phyloP scores from a whole-genome alignment of 2,329 filamentous ascomycete genomes.

The Sarocladium brachiariae region DNA sequence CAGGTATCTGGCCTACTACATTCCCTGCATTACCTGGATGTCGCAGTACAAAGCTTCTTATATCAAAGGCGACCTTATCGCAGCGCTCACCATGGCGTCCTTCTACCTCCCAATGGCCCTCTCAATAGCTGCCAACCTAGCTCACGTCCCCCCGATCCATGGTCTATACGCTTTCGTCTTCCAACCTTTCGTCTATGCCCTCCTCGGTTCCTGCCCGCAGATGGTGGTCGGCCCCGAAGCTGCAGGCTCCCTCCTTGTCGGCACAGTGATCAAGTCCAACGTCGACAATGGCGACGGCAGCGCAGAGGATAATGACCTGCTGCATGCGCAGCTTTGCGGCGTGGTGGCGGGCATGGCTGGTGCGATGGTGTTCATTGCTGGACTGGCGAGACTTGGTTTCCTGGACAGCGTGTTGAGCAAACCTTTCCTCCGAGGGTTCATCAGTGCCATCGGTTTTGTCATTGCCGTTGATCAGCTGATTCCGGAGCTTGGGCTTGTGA shows the following conservation, averaged over 20 bases:
- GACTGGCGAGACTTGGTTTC: constrained; percentile 80
- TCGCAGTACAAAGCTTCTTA: constrained; percentile 77
- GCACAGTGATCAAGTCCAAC: constrained; percentile 73
- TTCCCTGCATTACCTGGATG: constrained; percentile 88
- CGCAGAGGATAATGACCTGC: constrained; percentile 55
- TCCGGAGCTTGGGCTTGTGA: constrained; percentile 74
- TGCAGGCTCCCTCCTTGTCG: constrained; percentile 83
- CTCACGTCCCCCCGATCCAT: constrained; percentile 87
- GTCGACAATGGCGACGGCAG: constrained; percentile 60
- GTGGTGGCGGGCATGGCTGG: constrained; percentile 84
- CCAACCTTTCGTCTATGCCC: constrained; percentile 82
- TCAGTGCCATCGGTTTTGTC: constrained; percentile 93
- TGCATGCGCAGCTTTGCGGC: constrained; percentile 79
- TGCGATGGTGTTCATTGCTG: constrained; percentile 80
- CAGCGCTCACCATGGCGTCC: constrained; percentile 92
- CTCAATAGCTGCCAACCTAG: constrained; percentile 86
- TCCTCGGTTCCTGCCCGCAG: constrained; percentile 84
- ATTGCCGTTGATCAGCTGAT: constrained; percentile 94
- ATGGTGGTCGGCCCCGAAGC: constrained; percentile 95
- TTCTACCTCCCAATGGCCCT: constrained; percentile 98
- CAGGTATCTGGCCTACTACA: constrained; percentile 87
- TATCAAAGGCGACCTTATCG: constrained; percentile 77
- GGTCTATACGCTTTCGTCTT: constrained; percentile 93
- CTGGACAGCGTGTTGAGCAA: constrained; percentile 89
- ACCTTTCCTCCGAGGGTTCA: constrained; percentile 90